Evolutionary conservation across 2,329 filamentous ascomycete genomes (phyloP).

Genomic region (Verticillium nubilum): DNA sequence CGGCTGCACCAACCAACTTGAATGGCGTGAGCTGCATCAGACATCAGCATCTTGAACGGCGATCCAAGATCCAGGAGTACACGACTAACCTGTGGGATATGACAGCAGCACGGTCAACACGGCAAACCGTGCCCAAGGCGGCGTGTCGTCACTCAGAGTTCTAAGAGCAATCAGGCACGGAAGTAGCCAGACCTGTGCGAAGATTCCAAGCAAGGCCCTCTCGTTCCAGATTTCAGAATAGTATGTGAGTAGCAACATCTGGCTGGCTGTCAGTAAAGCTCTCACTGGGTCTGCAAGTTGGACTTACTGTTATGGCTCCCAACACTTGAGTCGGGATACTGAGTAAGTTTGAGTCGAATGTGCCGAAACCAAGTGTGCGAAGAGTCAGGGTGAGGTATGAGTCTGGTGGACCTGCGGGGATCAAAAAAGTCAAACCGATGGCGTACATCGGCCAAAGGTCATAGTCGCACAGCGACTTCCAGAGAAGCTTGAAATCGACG

Average conservation of each 20-base stretch:
- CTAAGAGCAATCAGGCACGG: slow-evolving; percentile 44
- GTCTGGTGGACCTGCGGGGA: slow-evolving; percentile 38
- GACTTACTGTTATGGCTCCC: not conserved
- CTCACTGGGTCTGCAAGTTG: not conserved
- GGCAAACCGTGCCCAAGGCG: slow-evolving; percentile 27
- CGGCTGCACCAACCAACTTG: slow-evolving; percentile 53
- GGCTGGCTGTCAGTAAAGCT: not conserved
- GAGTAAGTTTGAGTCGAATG: slow-evolving; percentile 44
- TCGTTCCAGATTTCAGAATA: slow-evolving; percentile 37
- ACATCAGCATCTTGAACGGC: slow-evolving; percentile 20
- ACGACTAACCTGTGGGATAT: slow-evolving; percentile 21
- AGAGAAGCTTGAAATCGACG: slow-evolving; percentile 40
- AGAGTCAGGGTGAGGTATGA: slow-evolving; percentile 50
- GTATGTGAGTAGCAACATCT: slow-evolving; percentile 39
- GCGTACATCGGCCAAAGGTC: slow-evolving; percentile 53
- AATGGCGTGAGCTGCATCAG: slow-evolving; percentile 38
- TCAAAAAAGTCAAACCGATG: slow-evolving; percentile 40
- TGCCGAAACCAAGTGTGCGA: slow-evolving; percentile 42
- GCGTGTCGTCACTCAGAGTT: slow-evolving; percentile 3
- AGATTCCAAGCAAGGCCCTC: slow-evolving; percentile 32
- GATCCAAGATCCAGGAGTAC: too few relatives aligned
- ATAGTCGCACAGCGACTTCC: slow-evolving; percentile 45
- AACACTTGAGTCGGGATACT: slow-evolving; percentile 42
- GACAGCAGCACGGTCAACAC: slow-evolving; percentile 27
- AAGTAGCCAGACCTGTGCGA: slow-evolving; percentile 47